Base-by-base conservation (phyloP, 192 early-diverging fungal species). In the Linnemannia hyalina region DNA sequence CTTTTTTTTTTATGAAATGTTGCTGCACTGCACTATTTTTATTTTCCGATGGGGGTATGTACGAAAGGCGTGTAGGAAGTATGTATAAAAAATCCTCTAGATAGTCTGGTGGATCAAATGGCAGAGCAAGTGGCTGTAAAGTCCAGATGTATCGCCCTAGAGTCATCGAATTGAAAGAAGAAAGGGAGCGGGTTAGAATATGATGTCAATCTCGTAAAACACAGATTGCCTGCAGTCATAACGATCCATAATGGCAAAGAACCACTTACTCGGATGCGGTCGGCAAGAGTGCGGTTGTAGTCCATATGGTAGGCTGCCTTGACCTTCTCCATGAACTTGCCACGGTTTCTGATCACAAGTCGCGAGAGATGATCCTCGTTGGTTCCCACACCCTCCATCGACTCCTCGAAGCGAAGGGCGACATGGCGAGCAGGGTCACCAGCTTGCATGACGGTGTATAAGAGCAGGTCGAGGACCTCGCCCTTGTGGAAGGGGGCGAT, bases 61-160 rank as follows among this genome's bases (percentile, higher is more conserved):
- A 65, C 60, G 60, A 32, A 65, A 29, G 29, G 13, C 26, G n/a
- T 7, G 10, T 29, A 65, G 11, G n/a, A 13, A n/a, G 1, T 32
- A 65, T 15, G 29, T 32, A 9, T 9, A 2, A 8, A 11, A 32
- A 29, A 35, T 35, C 35, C 26, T 41, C 78, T 86, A 86, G 36
- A 86, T 86, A 13, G 84, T 86, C 72, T 86, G 84, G 80, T 86
- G 77, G 41, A 86, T 86, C 75, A 86, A 68, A 69, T 86, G 84
- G 68, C 84, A 86, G n/a, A 86, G 15, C 75, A 86, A 74, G 49
- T 86, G n/a, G 72, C 79, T 78, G 40, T 86, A 86, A 6, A 78
- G 38, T 57, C 84, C 84, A 36, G 84, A 86, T 13, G 84, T 86
- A n/a, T 86, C 84, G 18, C 84, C 84, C 84, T 86, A 78, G 18